Conservation (phyloP, 495 filamentous ascomycete species). For the Penicillium cinerascens region DNA sequence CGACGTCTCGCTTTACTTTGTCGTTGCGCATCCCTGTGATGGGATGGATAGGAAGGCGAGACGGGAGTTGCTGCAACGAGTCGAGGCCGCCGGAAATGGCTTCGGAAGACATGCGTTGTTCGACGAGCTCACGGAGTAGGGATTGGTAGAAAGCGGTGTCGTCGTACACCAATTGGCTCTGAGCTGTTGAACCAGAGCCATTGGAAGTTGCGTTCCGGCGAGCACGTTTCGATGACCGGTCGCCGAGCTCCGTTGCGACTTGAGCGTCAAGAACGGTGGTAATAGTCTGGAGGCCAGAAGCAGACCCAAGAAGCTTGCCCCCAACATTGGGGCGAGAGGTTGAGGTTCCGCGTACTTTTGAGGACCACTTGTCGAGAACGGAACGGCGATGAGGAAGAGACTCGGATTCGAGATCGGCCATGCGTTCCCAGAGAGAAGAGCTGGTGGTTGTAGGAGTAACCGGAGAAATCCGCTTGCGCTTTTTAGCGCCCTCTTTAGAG, state of each 20-base stretch:
- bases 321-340: conserved; percentile 34
- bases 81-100: conserved; percentile 45
- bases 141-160: conserved; percentile 92
- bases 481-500: conserved; percentile 46
- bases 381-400: conserved; percentile 41
- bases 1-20: conserved; percentile 76
- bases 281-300: conserved; percentile 54
- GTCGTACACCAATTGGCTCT: conserved; percentile 64
- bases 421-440: conserved; percentile 65
- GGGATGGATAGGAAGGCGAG: conserved; percentile 35
- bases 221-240: conserved; percentile 60
- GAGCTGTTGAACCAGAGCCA: conserved; percentile 4
- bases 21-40: conserved; percentile 71
- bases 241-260: conserved; percentile 58
- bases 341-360: conserved; percentile 49
- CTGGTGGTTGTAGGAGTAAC: conserved; percentile 49
- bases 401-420: conserved; percentile 61
- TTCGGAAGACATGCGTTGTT: conserved; percentile 64
- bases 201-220: conserved; percentile 13
- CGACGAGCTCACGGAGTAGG: conserved; percentile 85
- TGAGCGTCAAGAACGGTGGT: conserved; percentile 72
- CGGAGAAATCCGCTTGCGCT: conserved; percentile 54
- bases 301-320: conserved; percentile 45
- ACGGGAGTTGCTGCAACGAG: conserved; percentile 35
- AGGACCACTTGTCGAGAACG: conserved; percentile 47